These are phyloP conservation scores for Fusarium sarcochroum DNA, from an alignment of 2,329 filamentous ascomycete genomes.

Conservation along the genomic window DNA sequence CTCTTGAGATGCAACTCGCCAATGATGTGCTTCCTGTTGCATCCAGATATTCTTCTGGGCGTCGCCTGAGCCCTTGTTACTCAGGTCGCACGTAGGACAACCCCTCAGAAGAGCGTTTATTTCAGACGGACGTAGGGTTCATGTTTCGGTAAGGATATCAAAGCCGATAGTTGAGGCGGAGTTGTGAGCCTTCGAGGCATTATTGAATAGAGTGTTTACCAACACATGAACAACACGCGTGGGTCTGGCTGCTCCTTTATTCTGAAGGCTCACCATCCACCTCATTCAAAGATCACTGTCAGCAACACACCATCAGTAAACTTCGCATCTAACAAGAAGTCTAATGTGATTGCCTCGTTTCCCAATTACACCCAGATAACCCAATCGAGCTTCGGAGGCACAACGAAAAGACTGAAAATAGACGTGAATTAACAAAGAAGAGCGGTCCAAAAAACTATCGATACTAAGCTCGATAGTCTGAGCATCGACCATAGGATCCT, in stretches of 20 bases:
- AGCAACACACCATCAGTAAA: slow-evolving; percentile 17
- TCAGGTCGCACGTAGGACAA: too few species aligned
- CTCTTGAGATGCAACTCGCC: too few species aligned
- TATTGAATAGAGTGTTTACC: neutral
- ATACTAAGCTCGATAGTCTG: slow-evolving; percentile 29
- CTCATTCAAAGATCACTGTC: neutral
- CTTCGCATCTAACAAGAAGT: slow-evolving; percentile 2
- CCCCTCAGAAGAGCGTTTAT: too few species aligned
- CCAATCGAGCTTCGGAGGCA: neutral
- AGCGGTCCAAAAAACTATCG: slow-evolving; percentile 27
- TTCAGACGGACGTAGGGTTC: neutral
- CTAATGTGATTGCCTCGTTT: slow-evolving; percentile 23
- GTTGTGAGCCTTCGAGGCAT: neutral
- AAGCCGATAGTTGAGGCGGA: neutral
- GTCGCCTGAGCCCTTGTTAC: too few species aligned
- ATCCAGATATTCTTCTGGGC: too few species aligned
- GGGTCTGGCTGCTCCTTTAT: slow-evolving; percentile 33
- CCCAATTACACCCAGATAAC: neutral
- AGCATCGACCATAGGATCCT: slow-evolving; percentile 11
- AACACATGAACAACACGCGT: neutral
- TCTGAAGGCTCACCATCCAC: slow-evolving; percentile 1
- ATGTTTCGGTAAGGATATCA: neutral
- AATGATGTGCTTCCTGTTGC: too few species aligned
- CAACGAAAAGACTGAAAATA: slow-evolving; percentile 5
- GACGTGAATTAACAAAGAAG: slow-evolving; percentile 13